Conservation (phyloP, 106 monocot genomes). For the Apostasia ramifera region DNA sequence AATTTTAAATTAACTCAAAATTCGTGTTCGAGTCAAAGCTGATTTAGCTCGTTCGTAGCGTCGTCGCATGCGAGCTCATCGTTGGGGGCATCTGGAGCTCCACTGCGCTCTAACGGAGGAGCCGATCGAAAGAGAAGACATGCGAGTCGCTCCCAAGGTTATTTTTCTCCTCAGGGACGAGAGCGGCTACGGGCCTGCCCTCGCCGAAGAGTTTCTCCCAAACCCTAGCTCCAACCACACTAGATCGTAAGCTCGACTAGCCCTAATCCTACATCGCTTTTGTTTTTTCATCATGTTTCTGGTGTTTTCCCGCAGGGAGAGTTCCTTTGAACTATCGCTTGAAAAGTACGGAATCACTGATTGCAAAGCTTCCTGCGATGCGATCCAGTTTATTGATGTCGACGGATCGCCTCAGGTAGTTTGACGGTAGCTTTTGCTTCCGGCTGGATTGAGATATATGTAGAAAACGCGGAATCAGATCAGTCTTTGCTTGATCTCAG, state of each 20-base stretch:
- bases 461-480: not conserved
- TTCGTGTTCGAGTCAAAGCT: no score
- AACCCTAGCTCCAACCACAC: constrained; percentile 9
- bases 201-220: constrained; percentile 23
- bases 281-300: not conserved
- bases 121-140: not conserved
- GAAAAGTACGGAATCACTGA: constrained; percentile 32
- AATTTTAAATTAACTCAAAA: no score
- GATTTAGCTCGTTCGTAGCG: no score
- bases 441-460: not conserved
- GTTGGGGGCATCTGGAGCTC: not conserved
- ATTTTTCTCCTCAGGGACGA: constrained; percentile 37
- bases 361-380: constrained; percentile 18
- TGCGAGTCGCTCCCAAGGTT: constrained; percentile 27
- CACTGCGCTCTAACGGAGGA: not conserved
- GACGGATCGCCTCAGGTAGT: constrained; percentile 34
- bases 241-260: constrained; percentile 10
- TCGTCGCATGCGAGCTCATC: no score
- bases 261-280: constrained; percentile 1
- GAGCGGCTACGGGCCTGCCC: constrained; percentile 33
- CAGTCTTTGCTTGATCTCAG: not conserved
- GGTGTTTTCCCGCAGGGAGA: constrained; percentile 17
- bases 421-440: not conserved
- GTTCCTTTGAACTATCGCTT: constrained; percentile 28
- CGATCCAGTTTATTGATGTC: constrained; percentile 32